phyloP scores from a whole-genome alignment of 305 asterid genomes.

The Stenogyne calaminthoides region DNA sequence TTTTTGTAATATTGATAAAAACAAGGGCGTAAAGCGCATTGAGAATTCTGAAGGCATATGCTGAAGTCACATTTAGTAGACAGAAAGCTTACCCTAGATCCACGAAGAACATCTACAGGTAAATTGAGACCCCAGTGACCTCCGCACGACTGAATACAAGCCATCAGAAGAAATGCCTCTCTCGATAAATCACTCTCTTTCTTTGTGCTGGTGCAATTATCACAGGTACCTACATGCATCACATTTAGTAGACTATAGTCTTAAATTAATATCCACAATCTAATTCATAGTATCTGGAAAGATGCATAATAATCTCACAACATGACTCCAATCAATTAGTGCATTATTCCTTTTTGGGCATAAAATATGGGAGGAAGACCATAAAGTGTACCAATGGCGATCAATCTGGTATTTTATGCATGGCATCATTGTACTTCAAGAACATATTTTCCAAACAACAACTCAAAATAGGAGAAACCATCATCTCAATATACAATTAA shows the following conservation, averaged over 20 bases:
- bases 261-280: conserved; percentile 8
- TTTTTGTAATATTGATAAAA: neutral
- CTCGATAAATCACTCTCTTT: conserved; percentile 77
- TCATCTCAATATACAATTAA: neutral
- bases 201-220: conserved; percentile 81
- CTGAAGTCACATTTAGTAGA: conserved; percentile 14
- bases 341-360: conserved; percentile 6
- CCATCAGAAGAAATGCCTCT: conserved; percentile 93
- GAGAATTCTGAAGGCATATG: neutral
- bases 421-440: conserved; percentile 5
- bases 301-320: conserved; percentile 8
- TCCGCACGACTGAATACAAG: conserved; percentile 77
- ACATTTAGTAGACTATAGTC: conserved; percentile 24
- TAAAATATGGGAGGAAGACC: conserved; percentile 1
- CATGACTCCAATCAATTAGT: conserved; percentile 8
- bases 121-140: conserved; percentile 94
- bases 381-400: neutral
- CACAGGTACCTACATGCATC: conserved; percentile 76
- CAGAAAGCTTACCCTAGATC: conserved; percentile 80
- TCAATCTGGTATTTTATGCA: conserved; percentile 11
- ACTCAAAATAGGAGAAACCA: conserved; percentile 15
- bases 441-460: neutral
- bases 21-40: conserved; percentile 1
- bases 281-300: conserved; percentile 16
- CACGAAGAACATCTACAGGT: conserved; percentile 94